Conservation (phyloP, 768 basidiomycete species). For the Lactarius trivialis region DNA sequence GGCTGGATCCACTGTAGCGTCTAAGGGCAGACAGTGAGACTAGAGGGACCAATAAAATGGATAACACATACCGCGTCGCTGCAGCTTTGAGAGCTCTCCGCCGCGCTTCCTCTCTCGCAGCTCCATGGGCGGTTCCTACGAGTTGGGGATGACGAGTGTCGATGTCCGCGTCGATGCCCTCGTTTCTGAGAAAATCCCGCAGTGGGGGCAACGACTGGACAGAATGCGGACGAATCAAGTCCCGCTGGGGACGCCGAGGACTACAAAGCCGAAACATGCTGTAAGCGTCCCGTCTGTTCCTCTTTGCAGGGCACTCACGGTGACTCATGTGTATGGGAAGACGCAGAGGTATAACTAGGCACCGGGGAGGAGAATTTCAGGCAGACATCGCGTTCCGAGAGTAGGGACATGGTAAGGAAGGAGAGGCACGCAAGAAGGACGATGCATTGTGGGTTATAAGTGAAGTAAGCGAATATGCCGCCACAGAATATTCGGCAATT, state of each 20-base stretch:
- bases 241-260: slow-evolving; percentile 8
- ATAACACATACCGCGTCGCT: slow-evolving; percentile 14
- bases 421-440: slow-evolving; percentile 10
- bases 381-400: slow-evolving; percentile 19
- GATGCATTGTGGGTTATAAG: slow-evolving; percentile 17
- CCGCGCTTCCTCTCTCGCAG: slow-evolving; percentile 17
- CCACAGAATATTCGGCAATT: slow-evolving; percentile 12
- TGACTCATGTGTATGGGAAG: background rate
- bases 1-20: background rate
- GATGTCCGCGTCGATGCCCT: slow-evolving; percentile 17
- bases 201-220: slow-evolving; percentile 20
- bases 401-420: slow-evolving; percentile 19
- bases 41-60: background rate
- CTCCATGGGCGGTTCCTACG: slow-evolving; percentile 7
- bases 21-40: background rate
- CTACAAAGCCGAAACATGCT: background rate
- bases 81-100: slow-evolving; percentile 14
- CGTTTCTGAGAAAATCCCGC: slow-evolving; percentile 17
- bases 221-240: slow-evolving; percentile 7
- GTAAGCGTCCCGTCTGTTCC: background rate
- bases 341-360: slow-evolving; percentile 15
- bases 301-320: slow-evolving; percentile 5
- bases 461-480: slow-evolving; percentile 17
- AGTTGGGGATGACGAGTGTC: background rate
- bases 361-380: slow-evolving; percentile 13